These are phyloP conservation scores for Rutstroemia sp. DNA, from an alignment of 2,329 filamentous ascomycete species.

Conservation along the genomic window DNA sequence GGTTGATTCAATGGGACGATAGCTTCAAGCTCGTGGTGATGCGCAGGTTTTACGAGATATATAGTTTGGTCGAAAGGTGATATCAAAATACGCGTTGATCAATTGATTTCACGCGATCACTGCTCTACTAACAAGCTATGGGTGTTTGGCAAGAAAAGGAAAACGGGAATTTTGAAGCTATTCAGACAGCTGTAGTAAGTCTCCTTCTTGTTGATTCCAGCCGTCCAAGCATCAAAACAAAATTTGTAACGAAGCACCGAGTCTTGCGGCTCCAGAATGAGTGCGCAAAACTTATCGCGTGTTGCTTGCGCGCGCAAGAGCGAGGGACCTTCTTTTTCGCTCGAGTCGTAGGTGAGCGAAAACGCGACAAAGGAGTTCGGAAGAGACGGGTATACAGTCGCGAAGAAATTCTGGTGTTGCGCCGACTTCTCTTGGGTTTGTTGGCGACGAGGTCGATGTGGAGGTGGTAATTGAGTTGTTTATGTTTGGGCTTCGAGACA, in stretches of 20 bases:
- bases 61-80: conserved; percentile 15
- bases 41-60: conserved; percentile 22
- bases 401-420: too few species aligned
- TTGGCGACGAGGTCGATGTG: neutral
- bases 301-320: too few species aligned
- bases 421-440: too few species aligned
- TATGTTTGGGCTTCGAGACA: neutral
- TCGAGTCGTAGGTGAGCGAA: too few species aligned
- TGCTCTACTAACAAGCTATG: conserved; percentile 29
- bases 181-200: conserved; percentile 7
- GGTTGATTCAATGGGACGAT: conserved; percentile 15
- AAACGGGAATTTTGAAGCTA: conserved; percentile 19
- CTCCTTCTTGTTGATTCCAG: neutral
- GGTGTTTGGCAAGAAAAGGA: conserved; percentile 14
- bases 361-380: too few species aligned
- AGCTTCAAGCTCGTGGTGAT: conserved; percentile 21
- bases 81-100: conserved; percentile 25
- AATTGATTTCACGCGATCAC: conserved; percentile 27
- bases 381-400: too few species aligned
- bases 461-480: neutral
- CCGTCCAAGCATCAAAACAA: neutral
- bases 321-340: too few species aligned
- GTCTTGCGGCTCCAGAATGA: too few species aligned
- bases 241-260: neutral
- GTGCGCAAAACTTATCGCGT: too few species aligned